phyloP scores from a whole-genome alignment of 768 basidiomycete genomes.

The Lentinula guzmanii region DNA sequence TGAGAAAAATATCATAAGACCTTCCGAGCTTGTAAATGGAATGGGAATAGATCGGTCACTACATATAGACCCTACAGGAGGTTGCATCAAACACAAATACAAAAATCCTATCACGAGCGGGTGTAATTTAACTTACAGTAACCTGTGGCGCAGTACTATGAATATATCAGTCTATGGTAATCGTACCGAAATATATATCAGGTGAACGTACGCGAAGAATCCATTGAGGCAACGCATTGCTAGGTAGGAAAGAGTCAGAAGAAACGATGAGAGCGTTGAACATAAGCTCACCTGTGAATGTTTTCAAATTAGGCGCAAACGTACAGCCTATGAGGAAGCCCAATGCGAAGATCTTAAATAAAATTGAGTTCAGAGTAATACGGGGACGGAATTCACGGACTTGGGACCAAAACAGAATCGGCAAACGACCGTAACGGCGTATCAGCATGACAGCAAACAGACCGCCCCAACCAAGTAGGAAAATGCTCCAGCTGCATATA shows the following conservation, averaged over 20 bases:
- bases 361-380: neutral
- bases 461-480: conserved; percentile 55
- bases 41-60: conserved; percentile 60
- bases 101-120: neutral
- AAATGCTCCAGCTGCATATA: conserved; percentile 54
- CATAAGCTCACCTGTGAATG: conserved; percentile 42
- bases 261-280: neutral
- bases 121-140: conserved; percentile 29
- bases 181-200: neutral
- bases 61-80: conserved; percentile 45
- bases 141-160: conserved; percentile 55
- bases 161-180: neutral
- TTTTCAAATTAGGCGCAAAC: conserved; percentile 49
- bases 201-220: conserved; percentile 42
- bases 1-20: conserved; percentile 19
- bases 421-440: conserved; percentile 57
- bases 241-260: neutral
- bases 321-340: conserved; percentile 56
- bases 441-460: conserved; percentile 61
- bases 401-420: conserved; percentile 70
- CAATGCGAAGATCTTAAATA: conserved; percentile 41
- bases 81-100: neutral
- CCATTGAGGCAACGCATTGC: conserved; percentile 56
- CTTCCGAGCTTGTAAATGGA: conserved; percentile 65
- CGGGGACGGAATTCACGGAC: conserved; percentile 20